phyloP scores from a whole-genome alignment of 1,284 basidiomycete genomes.

The Ustilago vetiveriae region DNA sequence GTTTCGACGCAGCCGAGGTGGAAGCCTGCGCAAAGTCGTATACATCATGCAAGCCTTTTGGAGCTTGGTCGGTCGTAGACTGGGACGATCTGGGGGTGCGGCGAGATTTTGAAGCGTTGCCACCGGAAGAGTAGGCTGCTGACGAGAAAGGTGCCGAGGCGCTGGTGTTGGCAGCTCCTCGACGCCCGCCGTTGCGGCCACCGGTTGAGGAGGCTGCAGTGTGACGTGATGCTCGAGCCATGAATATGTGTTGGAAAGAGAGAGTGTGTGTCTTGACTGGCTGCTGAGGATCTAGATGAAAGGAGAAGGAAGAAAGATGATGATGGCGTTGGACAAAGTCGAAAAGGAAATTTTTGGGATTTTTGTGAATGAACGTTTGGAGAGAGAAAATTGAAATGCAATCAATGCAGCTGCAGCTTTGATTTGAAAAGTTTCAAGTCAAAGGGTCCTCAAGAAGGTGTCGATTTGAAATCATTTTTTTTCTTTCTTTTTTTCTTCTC shows the following conservation, averaged over 20 bases:
- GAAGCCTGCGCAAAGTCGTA: constrained; percentile 35
- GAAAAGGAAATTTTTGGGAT: neutral
- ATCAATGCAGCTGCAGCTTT: no score
- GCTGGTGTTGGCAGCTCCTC: constrained; percentile 3
- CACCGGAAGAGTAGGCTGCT: constrained; percentile 16
- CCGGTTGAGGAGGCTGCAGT: constrained; percentile 5
- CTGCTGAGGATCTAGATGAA: no score
- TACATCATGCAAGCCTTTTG: constrained; percentile 23
- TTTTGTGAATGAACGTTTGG: no score
- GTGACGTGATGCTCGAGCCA: constrained; percentile 5
- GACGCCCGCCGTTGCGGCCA: constrained; percentile 15
- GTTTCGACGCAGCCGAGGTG: constrained; percentile 25
- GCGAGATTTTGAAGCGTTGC: constrained; percentile 15
- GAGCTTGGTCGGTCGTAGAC: neutral
- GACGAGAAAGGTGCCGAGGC: constrained; percentile 25
- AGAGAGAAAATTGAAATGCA: no score
- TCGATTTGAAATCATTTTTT: constrained; percentile 10
- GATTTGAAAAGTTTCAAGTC: constrained; percentile 4
- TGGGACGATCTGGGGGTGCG: constrained; percentile 6
- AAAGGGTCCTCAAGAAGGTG: constrained; percentile 21
- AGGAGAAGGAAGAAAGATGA: no score
- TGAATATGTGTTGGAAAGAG: neutral
- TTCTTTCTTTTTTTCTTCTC: constrained; percentile 8
- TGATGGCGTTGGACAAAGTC: neutral
- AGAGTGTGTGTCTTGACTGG: neutral